Evolutionary conservation across 2,329 filamentous ascomycete genomes (phyloP).

Genomic region (Periconia sp.): DNA sequence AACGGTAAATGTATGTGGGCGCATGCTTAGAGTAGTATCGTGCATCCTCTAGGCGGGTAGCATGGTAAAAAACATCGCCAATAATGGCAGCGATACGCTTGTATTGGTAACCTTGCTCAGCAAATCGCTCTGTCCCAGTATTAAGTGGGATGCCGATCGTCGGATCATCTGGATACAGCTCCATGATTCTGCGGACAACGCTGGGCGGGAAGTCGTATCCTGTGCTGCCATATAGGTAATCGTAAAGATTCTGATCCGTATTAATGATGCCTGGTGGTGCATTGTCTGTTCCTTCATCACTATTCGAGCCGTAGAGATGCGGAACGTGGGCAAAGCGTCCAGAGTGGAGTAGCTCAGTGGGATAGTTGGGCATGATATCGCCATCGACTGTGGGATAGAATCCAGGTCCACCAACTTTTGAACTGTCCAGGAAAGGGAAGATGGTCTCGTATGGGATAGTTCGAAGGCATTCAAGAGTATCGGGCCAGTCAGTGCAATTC

Average conservation of each 20-base stretch:
- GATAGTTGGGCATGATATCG: constrained; percentile 61
- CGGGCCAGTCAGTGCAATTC: constrained; percentile 61
- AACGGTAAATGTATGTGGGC: constrained; percentile 66
- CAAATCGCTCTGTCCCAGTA: constrained; percentile 37
- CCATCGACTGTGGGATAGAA: constrained; percentile 61
- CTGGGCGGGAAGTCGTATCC: constrained; percentile 38
- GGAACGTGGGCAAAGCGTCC: constrained; percentile 69
- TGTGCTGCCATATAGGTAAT: constrained; percentile 40
- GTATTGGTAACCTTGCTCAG: constrained; percentile 53
- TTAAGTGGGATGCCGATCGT: constrained; percentile 40
- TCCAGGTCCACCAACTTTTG: constrained; percentile 38
- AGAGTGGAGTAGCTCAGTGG: constrained; percentile 60
- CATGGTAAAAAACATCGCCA: constrained; percentile 65
- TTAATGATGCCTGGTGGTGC: constrained; percentile 60
- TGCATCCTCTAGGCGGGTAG: constrained; percentile 53
- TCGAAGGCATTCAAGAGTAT: constrained; percentile 60
- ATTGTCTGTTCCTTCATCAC: constrained; percentile 69
- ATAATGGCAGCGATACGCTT: constrained; percentile 59
- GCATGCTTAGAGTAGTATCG: constrained; percentile 56
- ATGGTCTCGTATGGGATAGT: constrained; percentile 65
- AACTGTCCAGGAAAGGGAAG: constrained; percentile 58
- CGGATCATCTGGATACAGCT: constrained; percentile 44
- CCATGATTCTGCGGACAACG: constrained; percentile 39
- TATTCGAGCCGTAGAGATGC: constrained; percentile 68
- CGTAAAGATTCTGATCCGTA: constrained; percentile 58